phyloP scores from a whole-genome alignment of 164 flowering plant genomes.

The Umbilicus rupestris region DNA sequence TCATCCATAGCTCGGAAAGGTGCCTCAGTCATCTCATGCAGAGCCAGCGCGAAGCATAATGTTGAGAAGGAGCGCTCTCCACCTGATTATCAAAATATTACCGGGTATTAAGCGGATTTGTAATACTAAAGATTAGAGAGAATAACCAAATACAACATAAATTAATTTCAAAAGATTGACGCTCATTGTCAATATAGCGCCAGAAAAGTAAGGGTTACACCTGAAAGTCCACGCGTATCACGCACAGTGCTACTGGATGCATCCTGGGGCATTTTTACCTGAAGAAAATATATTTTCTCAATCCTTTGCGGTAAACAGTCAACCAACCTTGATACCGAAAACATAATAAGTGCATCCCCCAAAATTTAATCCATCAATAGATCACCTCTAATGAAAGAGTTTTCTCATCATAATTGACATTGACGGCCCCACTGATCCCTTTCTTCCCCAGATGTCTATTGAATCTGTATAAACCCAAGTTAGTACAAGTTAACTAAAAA shows the following conservation, averaged over 20 bases:
- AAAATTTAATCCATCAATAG: background rate
- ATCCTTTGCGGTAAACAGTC: background rate
- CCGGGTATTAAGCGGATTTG: background rate
- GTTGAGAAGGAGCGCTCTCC: conserved; percentile 97
- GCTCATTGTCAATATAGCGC: no score
- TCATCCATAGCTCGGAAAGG: conserved; percentile 99
- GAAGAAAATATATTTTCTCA: conserved; percentile 9
- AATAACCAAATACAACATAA: background rate
- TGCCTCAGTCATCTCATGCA: conserved; percentile 89
- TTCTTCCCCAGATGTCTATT: conserved; percentile 70
- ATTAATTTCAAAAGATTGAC: no score
- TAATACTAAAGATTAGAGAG: no score
- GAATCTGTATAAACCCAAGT: conserved; percentile 37
- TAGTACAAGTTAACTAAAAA: background rate
- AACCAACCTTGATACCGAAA: background rate
- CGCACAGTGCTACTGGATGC: conserved; percentile 63
- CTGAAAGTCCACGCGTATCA: conserved; percentile 95
- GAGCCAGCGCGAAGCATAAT: conserved; percentile 85
- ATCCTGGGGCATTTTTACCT: conserved; percentile 98
- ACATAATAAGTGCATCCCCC: background rate
- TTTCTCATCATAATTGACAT: conserved; percentile 60
- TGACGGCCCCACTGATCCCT: conserved; percentile 71
- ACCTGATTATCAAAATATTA: conserved; percentile 32
- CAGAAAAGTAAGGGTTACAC: conserved; percentile 12
- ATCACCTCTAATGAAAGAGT: conserved; percentile 76